These are phyloP conservation scores for Priceomyces melissophilus DNA, from an alignment of 805 yeast genomes.

Conservation along the genomic window DNA sequence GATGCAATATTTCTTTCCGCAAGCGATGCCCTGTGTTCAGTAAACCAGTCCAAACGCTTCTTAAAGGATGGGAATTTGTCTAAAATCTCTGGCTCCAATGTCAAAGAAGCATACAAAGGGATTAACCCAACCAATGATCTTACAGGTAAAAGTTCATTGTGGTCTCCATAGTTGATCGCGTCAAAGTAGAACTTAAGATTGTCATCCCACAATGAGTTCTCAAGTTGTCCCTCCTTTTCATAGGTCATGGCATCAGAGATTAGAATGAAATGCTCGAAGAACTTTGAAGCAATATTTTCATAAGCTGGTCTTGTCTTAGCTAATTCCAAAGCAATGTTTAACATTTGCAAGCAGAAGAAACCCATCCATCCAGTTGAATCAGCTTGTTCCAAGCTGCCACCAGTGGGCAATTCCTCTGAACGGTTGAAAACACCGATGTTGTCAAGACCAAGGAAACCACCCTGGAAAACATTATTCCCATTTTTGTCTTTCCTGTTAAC, in stretches of 20 bases:
- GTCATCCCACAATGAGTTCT: constrained; percentile 83
- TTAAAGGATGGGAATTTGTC: constrained; percentile 78
- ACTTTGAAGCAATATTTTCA: constrained; percentile 91
- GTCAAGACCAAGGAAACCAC: constrained; percentile 90
- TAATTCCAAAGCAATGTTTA: constrained; percentile 86
- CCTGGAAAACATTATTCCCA: constrained; percentile 89
- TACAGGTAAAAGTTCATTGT: constrained; percentile 71
- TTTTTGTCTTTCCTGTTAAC: constrained; percentile 84
- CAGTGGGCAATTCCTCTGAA: constrained; percentile 90
- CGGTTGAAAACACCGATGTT: constrained; percentile 91
- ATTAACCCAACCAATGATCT: constrained; percentile 88
- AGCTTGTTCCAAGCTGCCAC: constrained; percentile 87
- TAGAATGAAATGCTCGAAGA: constrained; percentile 86
- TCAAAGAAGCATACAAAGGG: constrained; percentile 84
- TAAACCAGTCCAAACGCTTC: constrained; percentile 80
- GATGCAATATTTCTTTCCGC: constrained; percentile 84
- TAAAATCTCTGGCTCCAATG: constrained; percentile 80
- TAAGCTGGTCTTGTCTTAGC: constrained; percentile 83
- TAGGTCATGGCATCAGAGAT: constrained; percentile 94
- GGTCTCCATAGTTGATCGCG: constrained; percentile 76
- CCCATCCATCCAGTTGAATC: constrained; percentile 99
- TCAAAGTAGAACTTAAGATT: constrained; percentile 86
- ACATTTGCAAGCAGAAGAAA: constrained; percentile 83
- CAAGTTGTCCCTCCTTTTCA: constrained; percentile 43
- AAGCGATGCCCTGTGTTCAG: constrained; percentile 62